Base-by-base conservation (phyloP, 805 yeast species). In the Kuraishia borneana region DNA sequence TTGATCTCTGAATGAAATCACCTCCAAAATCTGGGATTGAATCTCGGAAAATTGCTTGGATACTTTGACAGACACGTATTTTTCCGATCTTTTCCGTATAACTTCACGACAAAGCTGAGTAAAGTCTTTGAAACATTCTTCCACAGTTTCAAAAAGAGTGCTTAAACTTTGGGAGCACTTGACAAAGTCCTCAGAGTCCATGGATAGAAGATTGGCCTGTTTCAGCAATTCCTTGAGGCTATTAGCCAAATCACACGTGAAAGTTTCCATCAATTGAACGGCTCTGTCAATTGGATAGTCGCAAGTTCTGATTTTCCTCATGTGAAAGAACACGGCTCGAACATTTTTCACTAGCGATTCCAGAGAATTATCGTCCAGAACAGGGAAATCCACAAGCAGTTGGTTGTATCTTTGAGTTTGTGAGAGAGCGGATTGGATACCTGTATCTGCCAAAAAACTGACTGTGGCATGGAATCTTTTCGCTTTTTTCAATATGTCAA, bases 381-480 rank as follows among this genome's bases (percentile, higher is more conserved):
- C 51, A 0, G 95, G 94, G 10, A 88, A 58, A 35, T 80, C 92
- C 31, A 70, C 69, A 42, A 85, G 57, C 19, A 89, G 57, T 6
- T 70, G 68, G 41, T 76, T 77, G 47, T 76, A 76, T n/a, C 64
- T 61, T 9, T 60, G 56, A 1, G 85, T 71, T 17, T 54, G 54
- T 3, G 59, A 58, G 9, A 73, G 40, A 12, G 80, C 72, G 19
- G 72, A 76, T 25, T 60, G 53, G 16, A 89, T 54, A 0, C 84
- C 83, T 2, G 81, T 74, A 46, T 83, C 94, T 5, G 84, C 71
- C 22, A 70, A 58, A 45, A 83, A 79, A 23, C 80, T 67, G n/a
- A 74, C 70, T 0, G 88, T 77, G 1, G 84, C 77, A 49, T 83
- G 94, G 47, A 77, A 83, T 41, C 96, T 63, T 43, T 83, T 87